A percentile compares a stretch with the other conserved stretches of the same genome.
These are phyloP conservation scores for Leptodontidium sp. DNA, from an alignment of 2,329 filamentous ascomycete species.

Conservation along the genomic window DNA sequence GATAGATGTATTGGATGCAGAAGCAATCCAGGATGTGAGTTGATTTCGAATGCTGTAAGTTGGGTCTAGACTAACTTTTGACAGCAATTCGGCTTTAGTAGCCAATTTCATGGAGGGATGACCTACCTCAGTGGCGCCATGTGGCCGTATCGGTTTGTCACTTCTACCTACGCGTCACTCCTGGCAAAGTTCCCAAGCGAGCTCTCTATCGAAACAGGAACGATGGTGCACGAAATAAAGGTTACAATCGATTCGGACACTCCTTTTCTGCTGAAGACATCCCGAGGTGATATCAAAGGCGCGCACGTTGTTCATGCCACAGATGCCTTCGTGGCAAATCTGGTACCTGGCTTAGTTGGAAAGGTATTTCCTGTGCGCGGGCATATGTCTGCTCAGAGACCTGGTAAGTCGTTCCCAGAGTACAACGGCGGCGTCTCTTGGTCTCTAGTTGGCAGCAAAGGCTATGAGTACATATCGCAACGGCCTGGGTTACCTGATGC, in stretches of 20 bases:
- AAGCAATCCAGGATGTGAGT: slow-evolving; percentile 11
- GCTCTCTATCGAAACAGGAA: slow-evolving; percentile 52
- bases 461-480: slow-evolving; percentile 73
- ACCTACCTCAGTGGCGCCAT: slow-evolving; percentile 57
- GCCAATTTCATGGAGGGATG: slow-evolving; percentile 52
- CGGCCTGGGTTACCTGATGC: slow-evolving; percentile 44
- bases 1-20: background rate
- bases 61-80: background rate
- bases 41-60: background rate
- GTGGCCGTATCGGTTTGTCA: slow-evolving; percentile 60
- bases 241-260: slow-evolving; percentile 30
- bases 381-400: slow-evolving; percentile 60
- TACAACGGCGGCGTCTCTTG: slow-evolving; percentile 56
- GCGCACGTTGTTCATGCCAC: slow-evolving; percentile 65
- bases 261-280: slow-evolving; percentile 56
- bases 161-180: slow-evolving; percentile 54
- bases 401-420: slow-evolving; percentile 47
- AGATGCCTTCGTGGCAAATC: slow-evolving; percentile 60
- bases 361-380: slow-evolving; percentile 55
- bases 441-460: slow-evolving; percentile 65
- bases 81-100: slow-evolving; percentile 27
- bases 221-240: slow-evolving; percentile 47
- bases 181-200: slow-evolving; percentile 46
- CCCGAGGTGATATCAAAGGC: slow-evolving; percentile 54
- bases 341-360: slow-evolving; percentile 58